Conservation (phyloP, 179 eudicot genomes). For the Amaranthus tricolor region DNA sequence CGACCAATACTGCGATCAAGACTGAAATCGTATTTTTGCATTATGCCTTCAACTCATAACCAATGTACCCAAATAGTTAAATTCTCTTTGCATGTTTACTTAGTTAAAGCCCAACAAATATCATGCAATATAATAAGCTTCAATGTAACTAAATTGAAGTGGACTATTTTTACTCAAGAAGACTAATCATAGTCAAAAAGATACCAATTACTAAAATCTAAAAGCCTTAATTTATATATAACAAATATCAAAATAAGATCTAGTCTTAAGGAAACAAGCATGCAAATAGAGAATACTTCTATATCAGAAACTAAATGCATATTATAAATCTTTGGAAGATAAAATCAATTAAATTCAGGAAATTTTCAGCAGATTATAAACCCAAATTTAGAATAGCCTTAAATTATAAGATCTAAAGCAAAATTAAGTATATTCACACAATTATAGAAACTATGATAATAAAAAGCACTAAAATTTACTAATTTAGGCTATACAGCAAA, state of each 20-base stretch:
- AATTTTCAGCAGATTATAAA: neutral
- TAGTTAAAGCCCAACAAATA: neutral
- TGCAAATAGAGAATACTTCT: neutral
- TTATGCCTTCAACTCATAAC: no score
- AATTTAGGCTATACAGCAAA: neutral
- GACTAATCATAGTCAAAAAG: neutral
- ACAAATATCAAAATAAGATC: neutral
- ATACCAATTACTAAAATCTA: neutral
- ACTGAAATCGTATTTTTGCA: no score
- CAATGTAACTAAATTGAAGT: neutral
- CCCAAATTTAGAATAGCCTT: neutral
- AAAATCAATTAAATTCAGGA: neutral
- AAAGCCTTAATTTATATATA: neutral
- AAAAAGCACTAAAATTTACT: neutral
- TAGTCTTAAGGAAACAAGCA: conserved; percentile 1
- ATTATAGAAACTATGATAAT: neutral
- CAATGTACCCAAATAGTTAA: neutral
- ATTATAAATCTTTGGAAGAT: no score
- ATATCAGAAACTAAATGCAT: no score
- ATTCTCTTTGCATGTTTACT: neutral
- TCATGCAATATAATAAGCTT: neutral
- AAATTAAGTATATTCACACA: neutral
- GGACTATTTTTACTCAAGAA: neutral
- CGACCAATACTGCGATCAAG: no score
- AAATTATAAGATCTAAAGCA: neutral